Evolutionary conservation across 2,329 filamentous ascomycete genomes (phyloP).

Genomic region (Alternaria gansuensis): DNA sequence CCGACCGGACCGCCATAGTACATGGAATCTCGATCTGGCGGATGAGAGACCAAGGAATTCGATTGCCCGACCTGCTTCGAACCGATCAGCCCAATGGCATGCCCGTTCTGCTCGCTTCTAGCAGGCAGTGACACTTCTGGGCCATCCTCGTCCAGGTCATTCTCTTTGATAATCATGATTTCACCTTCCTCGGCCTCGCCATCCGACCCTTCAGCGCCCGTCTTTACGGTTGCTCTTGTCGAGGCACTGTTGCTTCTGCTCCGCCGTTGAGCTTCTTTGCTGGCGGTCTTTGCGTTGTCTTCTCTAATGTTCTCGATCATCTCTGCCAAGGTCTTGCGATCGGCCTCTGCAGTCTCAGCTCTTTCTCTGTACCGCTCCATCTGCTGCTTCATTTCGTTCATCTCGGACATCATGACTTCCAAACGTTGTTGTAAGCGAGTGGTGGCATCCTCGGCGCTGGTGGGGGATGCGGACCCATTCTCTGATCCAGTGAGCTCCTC

Average conservation of each 20-base stretch:
- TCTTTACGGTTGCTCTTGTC: slow-evolving; percentile 16
- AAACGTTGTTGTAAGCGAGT: slow-evolving; percentile 73
- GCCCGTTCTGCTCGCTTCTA: slow-evolving; percentile 44
- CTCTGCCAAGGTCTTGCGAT: slow-evolving; percentile 81
- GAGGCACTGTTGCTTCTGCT: slow-evolving; percentile 38
- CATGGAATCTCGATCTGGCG: slow-evolving; percentile 42
- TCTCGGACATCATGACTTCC: slow-evolving; percentile 79
- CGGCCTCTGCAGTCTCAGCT: slow-evolving; percentile 81
- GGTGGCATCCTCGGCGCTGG: slow-evolving; percentile 49
- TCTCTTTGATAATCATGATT: slow-evolving; percentile 50
- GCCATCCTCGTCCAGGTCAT: slow-evolving; percentile 40
- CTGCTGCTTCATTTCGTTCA: slow-evolving; percentile 81
- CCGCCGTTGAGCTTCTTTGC: slow-evolving; percentile 40
- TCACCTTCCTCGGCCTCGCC: slow-evolving; percentile 46
- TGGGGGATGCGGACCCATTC: slow-evolving; percentile 36
- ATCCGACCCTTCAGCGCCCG: slow-evolving; percentile 30
- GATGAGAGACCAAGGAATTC: slow-evolving; percentile 40
- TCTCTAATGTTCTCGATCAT: slow-evolving; percentile 85
- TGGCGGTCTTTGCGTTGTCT: slow-evolving; percentile 64
- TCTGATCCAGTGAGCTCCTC: slow-evolving; percentile 28
- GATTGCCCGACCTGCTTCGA: slow-evolving; percentile 33
- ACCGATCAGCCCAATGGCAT: slow-evolving; percentile 35
- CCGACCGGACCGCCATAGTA: slow-evolving; percentile 52
- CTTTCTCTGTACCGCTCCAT: slow-evolving; percentile 79
- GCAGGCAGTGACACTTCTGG: slow-evolving; percentile 30